Percentiles rank a stretch among this genome's conserved stretches.
Evolutionary conservation across 163 green algal species (phyloP).

Genomic region (Scenedesmus sp.): DNA sequence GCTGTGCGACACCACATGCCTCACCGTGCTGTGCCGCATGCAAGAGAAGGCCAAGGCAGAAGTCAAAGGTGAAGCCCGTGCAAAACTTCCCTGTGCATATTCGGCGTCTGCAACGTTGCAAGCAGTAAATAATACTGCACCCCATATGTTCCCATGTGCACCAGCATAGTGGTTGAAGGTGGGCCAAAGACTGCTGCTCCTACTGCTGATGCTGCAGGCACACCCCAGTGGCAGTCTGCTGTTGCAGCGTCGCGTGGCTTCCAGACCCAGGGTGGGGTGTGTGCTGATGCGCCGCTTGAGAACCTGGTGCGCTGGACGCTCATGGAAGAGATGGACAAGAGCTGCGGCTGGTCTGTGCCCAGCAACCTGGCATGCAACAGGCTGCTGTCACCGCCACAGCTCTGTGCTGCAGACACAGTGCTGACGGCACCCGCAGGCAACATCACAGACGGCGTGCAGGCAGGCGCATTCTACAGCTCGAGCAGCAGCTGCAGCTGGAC

Average conservation of each 20-base stretch:
- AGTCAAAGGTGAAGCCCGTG: slow-evolving; percentile 2
- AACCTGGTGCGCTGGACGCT: slow-evolving; percentile 35
- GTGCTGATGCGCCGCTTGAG: slow-evolving; percentile 34
- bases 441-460: slow-evolving; percentile 20
- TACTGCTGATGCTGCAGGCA: neutral
- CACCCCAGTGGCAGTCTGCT: neutral
- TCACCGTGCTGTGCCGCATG: slow-evolving; percentile 41
- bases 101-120: neutral
- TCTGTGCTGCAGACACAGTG: slow-evolving; percentile 18
- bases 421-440: neutral
- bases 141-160: neutral
- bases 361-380: slow-evolving; percentile 42
- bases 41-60: slow-evolving; percentile 23
- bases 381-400: slow-evolving; percentile 20
- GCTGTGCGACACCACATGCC: slow-evolving; percentile 44
- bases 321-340: slow-evolving; percentile 40
- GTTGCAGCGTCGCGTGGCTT: slow-evolving; percentile 10
- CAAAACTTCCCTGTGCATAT: neutral
- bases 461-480: slow-evolving; percentile 18
- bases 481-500: slow-evolving; percentile 46
- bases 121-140: neutral
- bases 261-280: neutral
- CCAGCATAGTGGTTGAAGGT: neutral
- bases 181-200: neutral
- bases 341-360: slow-evolving; percentile 37